Conservation (phyloP, 805 yeast genomes). For the Candida manassasensis region DNA sequence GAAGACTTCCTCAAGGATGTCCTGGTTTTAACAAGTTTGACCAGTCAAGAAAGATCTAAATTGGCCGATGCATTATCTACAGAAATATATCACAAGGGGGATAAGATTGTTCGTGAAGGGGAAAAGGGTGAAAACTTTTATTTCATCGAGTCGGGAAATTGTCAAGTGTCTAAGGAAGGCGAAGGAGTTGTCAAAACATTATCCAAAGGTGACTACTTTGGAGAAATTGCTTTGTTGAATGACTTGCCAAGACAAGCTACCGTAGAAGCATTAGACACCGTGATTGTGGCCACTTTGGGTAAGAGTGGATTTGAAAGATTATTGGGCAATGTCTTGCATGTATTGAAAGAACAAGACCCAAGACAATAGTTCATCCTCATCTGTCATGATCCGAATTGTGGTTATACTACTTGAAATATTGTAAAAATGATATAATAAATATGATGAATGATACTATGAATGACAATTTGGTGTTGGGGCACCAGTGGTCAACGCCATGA, state of each 20-base stretch:
- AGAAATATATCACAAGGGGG: slow-evolving; percentile 64
- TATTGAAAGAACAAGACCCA: slow-evolving; percentile 82
- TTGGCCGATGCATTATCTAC: slow-evolving; percentile 93
- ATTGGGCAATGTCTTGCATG: slow-evolving; percentile 91
- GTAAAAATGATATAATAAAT: neutral
- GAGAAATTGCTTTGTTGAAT: slow-evolving; percentile 89
- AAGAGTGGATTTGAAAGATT: slow-evolving; percentile 91
- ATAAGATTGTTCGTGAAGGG: slow-evolving; percentile 78
- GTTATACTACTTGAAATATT: neutral
- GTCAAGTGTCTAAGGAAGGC: slow-evolving; percentile 62
- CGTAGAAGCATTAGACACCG: slow-evolving; percentile 66
- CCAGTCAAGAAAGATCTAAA: slow-evolving; percentile 79
- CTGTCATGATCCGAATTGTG: neutral
- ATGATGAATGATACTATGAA: slow-evolving; percentile 3
- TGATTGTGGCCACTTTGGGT: slow-evolving; percentile 88
- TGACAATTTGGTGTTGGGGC: no score
- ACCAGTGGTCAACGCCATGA: no score
- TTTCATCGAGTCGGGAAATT: slow-evolving; percentile 66
- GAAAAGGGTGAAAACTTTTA: slow-evolving; percentile 51
- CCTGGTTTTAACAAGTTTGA: slow-evolving; percentile 68
- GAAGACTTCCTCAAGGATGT: slow-evolving; percentile 85
- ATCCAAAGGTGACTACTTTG: slow-evolving; percentile 87
- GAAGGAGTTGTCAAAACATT: slow-evolving; percentile 59
- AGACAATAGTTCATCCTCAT: slow-evolving; percentile 14
- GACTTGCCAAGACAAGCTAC: slow-evolving; percentile 95